phyloP scores from a whole-genome alignment of 495 filamentous ascomycete species.

The Podospora bellae-mahoneyi region DNA sequence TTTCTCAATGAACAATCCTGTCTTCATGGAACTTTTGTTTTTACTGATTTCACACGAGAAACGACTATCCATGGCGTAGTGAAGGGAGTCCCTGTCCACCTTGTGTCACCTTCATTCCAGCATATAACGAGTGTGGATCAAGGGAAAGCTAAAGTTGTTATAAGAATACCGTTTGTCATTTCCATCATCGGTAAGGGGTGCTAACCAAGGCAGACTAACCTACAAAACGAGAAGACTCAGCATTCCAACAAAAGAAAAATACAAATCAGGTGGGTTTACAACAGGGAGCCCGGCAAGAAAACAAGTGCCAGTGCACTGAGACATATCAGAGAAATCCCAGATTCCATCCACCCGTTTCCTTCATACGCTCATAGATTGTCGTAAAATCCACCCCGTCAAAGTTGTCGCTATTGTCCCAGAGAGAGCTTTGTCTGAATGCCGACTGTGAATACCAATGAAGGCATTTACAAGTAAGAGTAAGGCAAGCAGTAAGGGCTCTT shows the following conservation, averaged over 20 bases:
- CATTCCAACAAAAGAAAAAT: not conserved
- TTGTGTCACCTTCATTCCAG: not conserved
- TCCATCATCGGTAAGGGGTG: not conserved
- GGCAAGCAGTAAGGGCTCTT: constrained; percentile 33
- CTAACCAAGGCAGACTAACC: not conserved
- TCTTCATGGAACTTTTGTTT: no score
- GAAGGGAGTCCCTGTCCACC: no score
- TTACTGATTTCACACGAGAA: no score
- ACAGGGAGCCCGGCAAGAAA: not conserved
- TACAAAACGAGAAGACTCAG: not conserved
- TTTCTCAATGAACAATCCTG: no score
- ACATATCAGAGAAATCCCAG: not conserved
- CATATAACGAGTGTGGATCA: not conserved
- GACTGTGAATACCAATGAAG: not conserved
- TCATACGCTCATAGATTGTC: not conserved
- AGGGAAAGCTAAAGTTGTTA: not conserved
- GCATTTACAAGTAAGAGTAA: not conserved
- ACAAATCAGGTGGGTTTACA: not conserved
- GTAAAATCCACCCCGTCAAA: not conserved
- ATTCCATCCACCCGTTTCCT: not conserved
- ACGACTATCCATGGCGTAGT: no score
- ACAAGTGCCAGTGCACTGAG: not conserved
- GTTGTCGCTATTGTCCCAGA: not conserved
- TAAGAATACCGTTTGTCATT: not conserved
- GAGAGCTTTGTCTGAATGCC: not conserved